These are phyloP conservation scores for Phytomonas sp. DNA, from an alignment of 208 protist genomes.

Conservation along the genomic window DNA sequence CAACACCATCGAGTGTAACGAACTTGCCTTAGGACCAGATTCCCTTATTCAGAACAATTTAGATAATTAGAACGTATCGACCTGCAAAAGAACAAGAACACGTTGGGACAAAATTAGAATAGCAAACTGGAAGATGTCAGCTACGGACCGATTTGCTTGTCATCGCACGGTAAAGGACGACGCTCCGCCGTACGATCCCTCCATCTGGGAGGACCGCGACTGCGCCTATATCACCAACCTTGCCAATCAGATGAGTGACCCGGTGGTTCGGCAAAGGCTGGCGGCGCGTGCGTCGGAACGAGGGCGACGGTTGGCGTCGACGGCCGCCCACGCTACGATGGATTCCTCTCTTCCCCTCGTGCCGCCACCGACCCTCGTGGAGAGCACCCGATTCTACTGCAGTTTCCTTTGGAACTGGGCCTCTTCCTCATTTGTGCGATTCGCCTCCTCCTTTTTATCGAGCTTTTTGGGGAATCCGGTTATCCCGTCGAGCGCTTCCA, in stretches of 20 bases:
- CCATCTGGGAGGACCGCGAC: conserved; percentile 43
- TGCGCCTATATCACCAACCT: conserved; percentile 48
- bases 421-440: not conserved
- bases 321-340: not conserved
- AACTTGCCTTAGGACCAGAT: too few relatives aligned
- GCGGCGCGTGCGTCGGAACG: not conserved
- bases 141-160: not conserved
- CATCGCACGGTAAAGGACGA: conserved; percentile 44
- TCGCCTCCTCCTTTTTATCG: not conserved
- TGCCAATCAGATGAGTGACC: conserved; percentile 14
- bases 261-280: not conserved
- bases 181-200: conserved; percentile 51
- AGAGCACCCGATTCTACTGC: not conserved
- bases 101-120: not conserved
- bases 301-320: not conserved
- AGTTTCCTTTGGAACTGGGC: not conserved
- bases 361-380: not conserved
- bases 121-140: not conserved
- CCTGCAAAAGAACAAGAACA: not conserved
- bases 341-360: not conserved
- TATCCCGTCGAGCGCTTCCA: not conserved
- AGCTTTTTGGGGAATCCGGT: not conserved
- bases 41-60: not conserved
- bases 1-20: not conserved
- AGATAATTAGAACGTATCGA: not conserved